Evolutionary conservation across 148 eudicot species (phyloP).

Genomic region (Vaccinium corymbosum): DNA sequence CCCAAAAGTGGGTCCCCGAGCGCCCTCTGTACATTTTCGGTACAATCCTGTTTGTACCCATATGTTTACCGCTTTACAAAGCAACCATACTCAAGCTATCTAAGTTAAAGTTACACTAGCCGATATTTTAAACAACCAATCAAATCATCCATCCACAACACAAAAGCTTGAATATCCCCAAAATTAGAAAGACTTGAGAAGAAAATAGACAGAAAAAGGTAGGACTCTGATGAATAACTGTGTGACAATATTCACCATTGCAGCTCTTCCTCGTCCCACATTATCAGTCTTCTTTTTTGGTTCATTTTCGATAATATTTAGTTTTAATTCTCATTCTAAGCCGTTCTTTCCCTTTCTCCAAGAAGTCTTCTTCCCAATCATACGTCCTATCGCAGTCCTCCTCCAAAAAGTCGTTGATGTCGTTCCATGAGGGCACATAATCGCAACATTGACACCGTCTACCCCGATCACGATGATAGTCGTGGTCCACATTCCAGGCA

Average conservation of each 20-base stretch:
- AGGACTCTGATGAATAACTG: too few relatives aligned
- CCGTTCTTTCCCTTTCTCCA: not conserved
- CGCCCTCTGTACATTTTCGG: too few relatives aligned
- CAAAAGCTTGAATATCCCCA: not conserved
- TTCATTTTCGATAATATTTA: not conserved
- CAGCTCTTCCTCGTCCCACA: too few relatives aligned
- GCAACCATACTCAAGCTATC: not conserved
- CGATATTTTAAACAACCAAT: not conserved
- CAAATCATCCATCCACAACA: not conserved
- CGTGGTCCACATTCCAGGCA: too few relatives aligned
- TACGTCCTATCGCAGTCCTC: not conserved
- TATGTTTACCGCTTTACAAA: not conserved
- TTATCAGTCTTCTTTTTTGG: not conserved
- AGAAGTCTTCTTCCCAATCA: not conserved
- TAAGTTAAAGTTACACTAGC: too few relatives aligned
- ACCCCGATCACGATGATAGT: not conserved
- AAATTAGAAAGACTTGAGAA: too few relatives aligned
- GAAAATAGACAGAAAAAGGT: too few relatives aligned
- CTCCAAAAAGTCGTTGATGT: not conserved
- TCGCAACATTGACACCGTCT: not conserved
- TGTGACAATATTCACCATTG: too few relatives aligned
- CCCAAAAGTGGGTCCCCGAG: too few relatives aligned
- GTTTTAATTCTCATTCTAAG: not conserved
- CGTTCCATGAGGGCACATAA: not conserved
- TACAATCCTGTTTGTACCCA: too few relatives aligned